Percentiles rank a stretch among this genome's conserved stretches.
These are phyloP conservation scores for Cucurbita argyrosperma DNA, from an alignment of 306 rosid species.

Conservation along the genomic window DNA sequence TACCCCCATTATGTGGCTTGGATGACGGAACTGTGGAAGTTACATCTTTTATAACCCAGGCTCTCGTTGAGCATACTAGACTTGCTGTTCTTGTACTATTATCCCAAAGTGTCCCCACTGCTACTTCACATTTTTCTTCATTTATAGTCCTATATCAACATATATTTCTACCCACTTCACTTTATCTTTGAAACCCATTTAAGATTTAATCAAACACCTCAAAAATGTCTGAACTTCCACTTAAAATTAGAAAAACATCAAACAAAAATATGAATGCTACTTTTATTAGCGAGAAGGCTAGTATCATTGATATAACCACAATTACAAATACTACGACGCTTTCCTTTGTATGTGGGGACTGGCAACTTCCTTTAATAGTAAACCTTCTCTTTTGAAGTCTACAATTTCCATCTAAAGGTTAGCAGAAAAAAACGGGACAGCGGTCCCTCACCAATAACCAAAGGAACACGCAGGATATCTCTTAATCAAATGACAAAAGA, in stretches of 20 bases:
- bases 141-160: neutral
- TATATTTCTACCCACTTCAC: neutral
- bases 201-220: neutral
- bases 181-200: neutral
- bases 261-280: neutral
- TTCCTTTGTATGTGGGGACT: neutral
- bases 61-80: neutral
- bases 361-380: neutral
- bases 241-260: neutral
- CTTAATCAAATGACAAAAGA: neutral
- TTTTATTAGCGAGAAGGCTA: neutral
- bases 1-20: neutral
- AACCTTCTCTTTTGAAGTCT: neutral
- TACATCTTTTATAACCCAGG: neutral
- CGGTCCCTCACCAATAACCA: neutral
- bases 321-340: neutral
- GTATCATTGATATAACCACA: neutral
- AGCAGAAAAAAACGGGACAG: neutral
- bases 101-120: neutral
- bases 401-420: neutral
- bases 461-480: neutral
- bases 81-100: neutral
- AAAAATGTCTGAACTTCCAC: neutral
- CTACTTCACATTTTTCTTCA: neutral
- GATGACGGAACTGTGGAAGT: neutral